phyloP scores from a whole-genome alignment of 2,329 filamentous ascomycete genomes.

The Nothopassalora personata region DNA sequence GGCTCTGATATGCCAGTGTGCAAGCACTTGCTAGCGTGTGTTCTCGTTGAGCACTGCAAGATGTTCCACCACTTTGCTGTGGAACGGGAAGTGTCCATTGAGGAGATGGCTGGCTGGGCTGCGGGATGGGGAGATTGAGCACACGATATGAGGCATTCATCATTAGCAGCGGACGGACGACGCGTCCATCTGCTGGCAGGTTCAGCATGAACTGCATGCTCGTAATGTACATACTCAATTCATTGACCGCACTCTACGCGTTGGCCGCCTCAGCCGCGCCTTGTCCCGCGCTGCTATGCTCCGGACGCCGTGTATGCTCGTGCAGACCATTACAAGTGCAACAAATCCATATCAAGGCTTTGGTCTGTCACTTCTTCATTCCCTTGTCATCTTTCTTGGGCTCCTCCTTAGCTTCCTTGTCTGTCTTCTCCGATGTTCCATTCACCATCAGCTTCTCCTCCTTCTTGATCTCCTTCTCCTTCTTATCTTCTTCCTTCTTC shows the following conservation, averaged over 20 bases:
- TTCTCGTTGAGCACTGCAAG: conserved; percentile 64
- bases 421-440: conserved; percentile 45
- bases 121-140: conserved; percentile 39
- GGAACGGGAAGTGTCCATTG: conserved; percentile 50
- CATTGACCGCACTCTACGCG: conserved; percentile 7
- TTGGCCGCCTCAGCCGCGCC: conserved; percentile 13
- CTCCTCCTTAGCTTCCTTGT: conserved; percentile 46
- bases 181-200: neutral
- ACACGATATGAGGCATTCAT: neutral
- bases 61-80: conserved; percentile 55
- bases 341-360: neutral
- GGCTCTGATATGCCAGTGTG: conserved; percentile 54
- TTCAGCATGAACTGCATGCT: conserved; percentile 3
- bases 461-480: conserved; percentile 50
- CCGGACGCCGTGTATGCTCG: conserved; percentile 21
- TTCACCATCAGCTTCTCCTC: conserved; percentile 61
- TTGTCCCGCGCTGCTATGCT: conserved; percentile 13
- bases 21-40: conserved; percentile 83
- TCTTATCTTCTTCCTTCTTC: conserved; percentile 61
- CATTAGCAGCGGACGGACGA: neutral
- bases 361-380: conserved; percentile 49
- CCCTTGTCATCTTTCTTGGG: conserved; percentile 51
- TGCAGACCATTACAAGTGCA: conserved; percentile 19
- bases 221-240: conserved; percentile 21
- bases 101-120: conserved; percentile 69